Evolutionary conservation across 306 rosid species (phyloP).

Genomic region (Dryas drummondii): DNA sequence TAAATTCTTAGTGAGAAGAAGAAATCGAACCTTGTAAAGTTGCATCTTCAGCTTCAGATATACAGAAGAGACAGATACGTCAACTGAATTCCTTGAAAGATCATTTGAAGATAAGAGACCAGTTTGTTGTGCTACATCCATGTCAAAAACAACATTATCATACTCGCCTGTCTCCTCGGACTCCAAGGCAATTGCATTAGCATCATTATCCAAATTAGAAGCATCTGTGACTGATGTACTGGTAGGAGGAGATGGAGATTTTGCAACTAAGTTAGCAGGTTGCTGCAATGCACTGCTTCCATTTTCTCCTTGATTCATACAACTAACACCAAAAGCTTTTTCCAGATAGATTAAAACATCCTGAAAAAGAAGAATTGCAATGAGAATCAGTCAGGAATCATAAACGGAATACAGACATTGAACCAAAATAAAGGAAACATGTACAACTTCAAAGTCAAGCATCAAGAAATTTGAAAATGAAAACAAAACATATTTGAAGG

Average conservation of each 20-base stretch:
- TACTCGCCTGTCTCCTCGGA: conserved; percentile 83
- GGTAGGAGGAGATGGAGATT: conserved; percentile 56
- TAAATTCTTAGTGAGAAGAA: conserved; percentile 82
- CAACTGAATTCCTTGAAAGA: conserved; percentile 59
- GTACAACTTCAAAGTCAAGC: too few relatives aligned
- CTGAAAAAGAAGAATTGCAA: conserved; percentile 40
- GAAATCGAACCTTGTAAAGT: conserved; percentile 88
- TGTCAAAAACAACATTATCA: conserved; percentile 65
- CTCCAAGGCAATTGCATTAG: conserved; percentile 61
- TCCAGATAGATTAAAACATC: conserved; percentile 86
- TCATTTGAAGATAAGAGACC: conserved; percentile 60
- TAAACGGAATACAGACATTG: conserved; percentile 11
- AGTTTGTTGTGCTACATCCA: conserved; percentile 59
- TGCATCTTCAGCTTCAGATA: conserved; percentile 91
- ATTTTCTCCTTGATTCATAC: conserved; percentile 61
- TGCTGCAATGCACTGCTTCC: conserved; percentile 57
- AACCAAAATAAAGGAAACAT: too few relatives aligned
- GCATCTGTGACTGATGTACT: conserved; percentile 59
- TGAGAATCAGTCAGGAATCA: conserved; percentile 21
- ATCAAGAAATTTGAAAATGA: too few relatives aligned
- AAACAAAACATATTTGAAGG: too few relatives aligned
- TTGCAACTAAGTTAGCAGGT: conserved; percentile 53
- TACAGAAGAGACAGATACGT: conserved; percentile 61
- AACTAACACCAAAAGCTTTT: conserved; percentile 77
- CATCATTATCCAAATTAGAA: conserved; percentile 63